A percentile compares a stretch with the other conserved stretches of the same genome.
Conservation (phyloP, 768 basidiomycete species). For the Hemileccinum rubropunctum region DNA sequence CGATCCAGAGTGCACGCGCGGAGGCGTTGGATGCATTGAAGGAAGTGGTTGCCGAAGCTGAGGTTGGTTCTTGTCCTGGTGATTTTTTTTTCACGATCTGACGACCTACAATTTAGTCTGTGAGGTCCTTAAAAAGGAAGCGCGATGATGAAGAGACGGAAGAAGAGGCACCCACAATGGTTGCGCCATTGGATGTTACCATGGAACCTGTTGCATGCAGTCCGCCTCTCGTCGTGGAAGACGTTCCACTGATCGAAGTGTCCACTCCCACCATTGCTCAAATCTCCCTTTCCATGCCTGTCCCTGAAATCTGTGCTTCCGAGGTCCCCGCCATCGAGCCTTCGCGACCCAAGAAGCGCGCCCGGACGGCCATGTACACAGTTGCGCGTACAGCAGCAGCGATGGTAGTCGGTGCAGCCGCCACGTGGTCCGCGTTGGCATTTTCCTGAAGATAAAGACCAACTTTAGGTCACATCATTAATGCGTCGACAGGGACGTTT, state of each 20-base stretch:
- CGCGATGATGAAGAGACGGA: slow-evolving; percentile 43
- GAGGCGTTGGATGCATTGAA: slow-evolving; percentile 39
- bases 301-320: background rate
- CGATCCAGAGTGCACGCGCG: slow-evolving; percentile 39
- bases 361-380: slow-evolving; percentile 35
- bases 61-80: slow-evolving; percentile 23
- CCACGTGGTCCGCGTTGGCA: slow-evolving; percentile 72
- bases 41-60: slow-evolving; percentile 33
- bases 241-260: background rate
- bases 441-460: slow-evolving; percentile 42
- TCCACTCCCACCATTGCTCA: slow-evolving; percentile 1
- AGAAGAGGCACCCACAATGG: background rate
- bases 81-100: slow-evolving; percentile 16
- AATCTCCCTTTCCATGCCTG: background rate
- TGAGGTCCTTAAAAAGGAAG: slow-evolving; percentile 61
- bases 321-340: slow-evolving; percentile 7
- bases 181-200: background rate
- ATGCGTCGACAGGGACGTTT: too few relatives aligned
- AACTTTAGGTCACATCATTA: too few relatives aligned
- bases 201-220: background rate
- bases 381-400: slow-evolving; percentile 60
- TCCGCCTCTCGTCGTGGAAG: background rate
- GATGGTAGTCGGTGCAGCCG: slow-evolving; percentile 64
- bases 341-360: slow-evolving; percentile 42
- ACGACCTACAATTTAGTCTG: slow-evolving; percentile 23